Conservation (phyloP, 2,329 filamentous ascomycete genomes). For the Cladosporium sp. region DNA sequence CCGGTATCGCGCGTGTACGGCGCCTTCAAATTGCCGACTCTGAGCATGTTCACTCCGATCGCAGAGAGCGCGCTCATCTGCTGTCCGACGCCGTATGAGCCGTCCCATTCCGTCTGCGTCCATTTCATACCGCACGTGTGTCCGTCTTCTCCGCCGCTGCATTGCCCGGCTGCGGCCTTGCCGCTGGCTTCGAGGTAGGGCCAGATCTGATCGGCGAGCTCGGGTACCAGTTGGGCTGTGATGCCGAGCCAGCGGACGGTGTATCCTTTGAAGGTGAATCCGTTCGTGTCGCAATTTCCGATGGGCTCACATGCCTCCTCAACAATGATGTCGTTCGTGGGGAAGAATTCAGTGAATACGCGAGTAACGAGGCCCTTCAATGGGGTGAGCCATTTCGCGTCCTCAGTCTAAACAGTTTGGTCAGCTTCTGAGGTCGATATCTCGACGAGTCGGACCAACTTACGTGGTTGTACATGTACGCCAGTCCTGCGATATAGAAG, state of each 20-base stretch:
- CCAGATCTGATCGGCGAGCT: slow-evolving; percentile 55
- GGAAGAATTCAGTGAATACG: slow-evolving; percentile 41
- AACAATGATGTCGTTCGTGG: slow-evolving; percentile 40
- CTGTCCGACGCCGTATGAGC: slow-evolving; percentile 49
- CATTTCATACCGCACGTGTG: slow-evolving; percentile 48
- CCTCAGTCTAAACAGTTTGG: slow-evolving; percentile 23
- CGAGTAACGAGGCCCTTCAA: slow-evolving; percentile 30
- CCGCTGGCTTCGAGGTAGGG: slow-evolving; percentile 44
- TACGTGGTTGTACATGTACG: slow-evolving; percentile 48
- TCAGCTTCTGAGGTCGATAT: neutral
- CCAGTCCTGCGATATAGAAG: slow-evolving; percentile 50
- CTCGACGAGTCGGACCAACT: slow-evolving; percentile 25
- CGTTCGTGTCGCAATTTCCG: slow-evolving; percentile 46
- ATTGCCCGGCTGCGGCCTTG: slow-evolving; percentile 53
- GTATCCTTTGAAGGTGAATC: slow-evolving; percentile 48
- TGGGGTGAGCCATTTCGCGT: slow-evolving; percentile 28
- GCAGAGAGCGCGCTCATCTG: slow-evolving; percentile 58
- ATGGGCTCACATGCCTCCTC: slow-evolving; percentile 47
- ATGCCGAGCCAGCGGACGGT: slow-evolving; percentile 58
- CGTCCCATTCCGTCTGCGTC: slow-evolving; percentile 44
- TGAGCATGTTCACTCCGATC: slow-evolving; percentile 43
- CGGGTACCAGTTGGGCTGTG: slow-evolving; percentile 59
- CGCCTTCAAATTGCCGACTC: slow-evolving; percentile 38
- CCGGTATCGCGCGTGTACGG: slow-evolving; percentile 50
- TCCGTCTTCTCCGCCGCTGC: slow-evolving; percentile 49